Conservation (phyloP, 148 eudicot species). For the Pharnaceum exiguum region DNA sequence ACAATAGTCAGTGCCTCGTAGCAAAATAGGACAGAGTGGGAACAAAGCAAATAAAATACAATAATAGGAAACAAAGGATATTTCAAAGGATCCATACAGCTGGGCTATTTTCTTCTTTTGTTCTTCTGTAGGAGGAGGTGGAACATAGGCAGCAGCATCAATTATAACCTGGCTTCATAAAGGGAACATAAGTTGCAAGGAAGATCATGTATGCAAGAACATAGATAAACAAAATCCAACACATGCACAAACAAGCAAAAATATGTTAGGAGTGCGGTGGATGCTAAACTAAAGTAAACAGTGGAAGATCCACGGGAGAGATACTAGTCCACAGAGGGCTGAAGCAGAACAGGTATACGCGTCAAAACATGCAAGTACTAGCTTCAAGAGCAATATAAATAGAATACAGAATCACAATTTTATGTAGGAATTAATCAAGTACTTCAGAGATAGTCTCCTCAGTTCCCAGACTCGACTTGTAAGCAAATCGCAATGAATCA, state of each 20-base stretch:
- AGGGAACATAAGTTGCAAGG: background rate
- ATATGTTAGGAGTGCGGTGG: too few relatives aligned
- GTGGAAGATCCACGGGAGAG: too few relatives aligned
- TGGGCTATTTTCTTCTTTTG: conserved; percentile 71
- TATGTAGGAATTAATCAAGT: background rate
- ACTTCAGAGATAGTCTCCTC: background rate
- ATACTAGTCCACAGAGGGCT: too few relatives aligned
- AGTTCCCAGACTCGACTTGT: background rate
- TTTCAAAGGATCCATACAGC: conserved; percentile 43
- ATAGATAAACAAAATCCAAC: background rate
- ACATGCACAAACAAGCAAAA: too few relatives aligned
- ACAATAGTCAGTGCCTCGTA: background rate
- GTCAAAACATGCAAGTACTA: background rate
- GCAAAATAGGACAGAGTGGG: background rate
- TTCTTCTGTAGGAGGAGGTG: conserved; percentile 93
- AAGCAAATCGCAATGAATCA: background rate
- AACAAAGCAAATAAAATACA: background rate
- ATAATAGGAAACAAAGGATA: conserved; percentile 1
- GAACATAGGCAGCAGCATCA: conserved; percentile 94
- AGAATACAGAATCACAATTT: background rate
- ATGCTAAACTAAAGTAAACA: too few relatives aligned
- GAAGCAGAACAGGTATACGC: too few relatives aligned
- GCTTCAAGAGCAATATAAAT: background rate
- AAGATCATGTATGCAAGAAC: conserved; percentile 11
- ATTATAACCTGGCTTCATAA: conserved; percentile 56